Base-by-base conservation (phyloP, 768 basidiomycete species). In the Tephrocybe sp. region DNA sequence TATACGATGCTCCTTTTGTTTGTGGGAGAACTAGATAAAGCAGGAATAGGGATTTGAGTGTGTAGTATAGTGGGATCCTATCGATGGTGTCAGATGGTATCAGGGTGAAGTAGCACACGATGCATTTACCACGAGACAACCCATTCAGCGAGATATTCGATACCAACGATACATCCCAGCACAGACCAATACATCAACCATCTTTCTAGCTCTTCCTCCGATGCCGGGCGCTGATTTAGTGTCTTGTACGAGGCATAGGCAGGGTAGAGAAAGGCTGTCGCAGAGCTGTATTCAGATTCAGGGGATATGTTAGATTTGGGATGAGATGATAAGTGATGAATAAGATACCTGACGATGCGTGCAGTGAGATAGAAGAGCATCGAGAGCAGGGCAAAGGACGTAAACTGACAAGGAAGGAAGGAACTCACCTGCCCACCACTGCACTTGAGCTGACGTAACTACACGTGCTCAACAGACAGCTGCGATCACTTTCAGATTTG, bases 171-270 rank as follows among this genome's bases (percentile, higher is more conserved):
- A 62, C 86, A 88, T 2, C 89, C 88, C 2, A 91, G 77, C 0
- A 90, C 88, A n/a, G 84, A 85, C 94, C 95, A 98, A 61, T 97
- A 98, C 90, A 93, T 95, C 48, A 98, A 77, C 93, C 95, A 97
- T 69, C 92, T 76, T 65, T 97, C 95, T 8, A 95, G 75, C 39
- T 92, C 91, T 45, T 77, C 80, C 60, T 92, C 89, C 0, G 85
- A 86, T 1, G 89, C 89, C 16, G 90, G 90, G n/a, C 91, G 78
- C 59, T 88, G 84, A 33, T 88, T 87, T 30, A 98, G 80, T 0
- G 90, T 84, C 74, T 98, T 98, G 75, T 95, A 98, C n/a, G 92
- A 94, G 26, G 92, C 90, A 70, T 98, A 98, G 19, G 88, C 89
- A 0, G 94, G 94, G 66, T 98, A 96, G 35, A 95, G 78, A 68